These are phyloP conservation scores for Wickerhamiella brachini DNA, from an alignment of 805 yeast genomes.

Conservation along the genomic window DNA sequence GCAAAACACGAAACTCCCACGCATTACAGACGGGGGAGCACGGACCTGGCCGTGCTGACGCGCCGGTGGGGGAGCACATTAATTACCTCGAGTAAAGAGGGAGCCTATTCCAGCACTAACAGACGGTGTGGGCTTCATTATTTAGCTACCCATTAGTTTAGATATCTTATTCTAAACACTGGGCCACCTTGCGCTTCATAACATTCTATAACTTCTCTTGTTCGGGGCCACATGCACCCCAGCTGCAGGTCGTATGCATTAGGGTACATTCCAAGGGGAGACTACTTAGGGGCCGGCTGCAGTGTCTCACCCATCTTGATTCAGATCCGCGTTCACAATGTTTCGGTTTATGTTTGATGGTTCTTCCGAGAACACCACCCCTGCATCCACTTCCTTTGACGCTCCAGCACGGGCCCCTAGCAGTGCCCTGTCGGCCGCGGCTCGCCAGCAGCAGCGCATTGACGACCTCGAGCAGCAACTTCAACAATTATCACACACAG, in stretches of 20 bases:
- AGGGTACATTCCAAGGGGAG: background rate
- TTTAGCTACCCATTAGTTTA: background rate
- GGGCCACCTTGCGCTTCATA: background rate
- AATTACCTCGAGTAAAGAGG: background rate
- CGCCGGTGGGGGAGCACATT: background rate
- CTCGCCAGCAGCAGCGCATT: slow-evolving; percentile 9
- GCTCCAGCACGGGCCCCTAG: background rate
- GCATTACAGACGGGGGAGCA: background rate
- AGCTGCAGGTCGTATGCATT: background rate
- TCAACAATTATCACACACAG: slow-evolving; percentile 15
- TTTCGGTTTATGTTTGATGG: background rate
- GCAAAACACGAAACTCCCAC: background rate
- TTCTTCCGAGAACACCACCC: background rate
- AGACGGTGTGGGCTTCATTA: background rate
- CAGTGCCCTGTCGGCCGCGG: background rate
- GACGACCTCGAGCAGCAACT: slow-evolving; percentile 18
- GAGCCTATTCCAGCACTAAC: no score
- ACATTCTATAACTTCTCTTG: background rate
- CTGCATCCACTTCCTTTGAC: background rate
- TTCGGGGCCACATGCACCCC: background rate
- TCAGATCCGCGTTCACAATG: background rate
- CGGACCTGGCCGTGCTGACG: background rate
- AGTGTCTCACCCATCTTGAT: background rate
- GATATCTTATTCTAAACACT: background rate
- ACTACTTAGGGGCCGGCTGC: background rate